Evolutionary conservation across 169 alveolate species (phyloP).

Genomic region (Cryptosporidium tyzzeri): DNA sequence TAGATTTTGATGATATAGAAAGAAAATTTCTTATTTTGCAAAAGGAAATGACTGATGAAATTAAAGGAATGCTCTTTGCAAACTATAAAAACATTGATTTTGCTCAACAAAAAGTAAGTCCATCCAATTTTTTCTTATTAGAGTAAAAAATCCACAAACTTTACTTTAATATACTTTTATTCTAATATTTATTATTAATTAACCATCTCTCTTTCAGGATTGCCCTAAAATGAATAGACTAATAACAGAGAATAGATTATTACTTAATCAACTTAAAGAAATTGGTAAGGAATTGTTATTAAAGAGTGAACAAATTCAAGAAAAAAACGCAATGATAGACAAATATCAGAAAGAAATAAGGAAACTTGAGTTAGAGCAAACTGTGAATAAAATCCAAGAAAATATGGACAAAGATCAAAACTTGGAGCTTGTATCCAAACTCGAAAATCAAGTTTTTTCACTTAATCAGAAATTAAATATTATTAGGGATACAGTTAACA

Average conservation of each 20-base stretch:
- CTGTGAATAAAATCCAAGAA: constrained; percentile 64
- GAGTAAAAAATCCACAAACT: too few relatives aligned
- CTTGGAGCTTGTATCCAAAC: constrained; percentile 28
- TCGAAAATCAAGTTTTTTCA: constrained; percentile 36
- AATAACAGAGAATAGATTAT: constrained; percentile 17
- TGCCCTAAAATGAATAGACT: constrained; percentile 56
- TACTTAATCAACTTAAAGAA: constrained; percentile 52
- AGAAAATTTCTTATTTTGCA: constrained; percentile 25
- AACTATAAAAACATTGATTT: constrained; percentile 34
- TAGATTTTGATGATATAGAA: constrained; percentile 19
- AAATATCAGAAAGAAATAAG: constrained; percentile 52
- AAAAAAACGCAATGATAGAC: constrained; percentile 42
- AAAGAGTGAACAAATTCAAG: constrained; percentile 46
- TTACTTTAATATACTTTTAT: neutral
- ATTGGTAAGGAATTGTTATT: constrained; percentile 29
- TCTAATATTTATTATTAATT: neutral
- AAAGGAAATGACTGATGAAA: constrained; percentile 49
- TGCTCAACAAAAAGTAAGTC: constrained; percentile 5
- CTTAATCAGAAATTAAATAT: constrained; percentile 27
- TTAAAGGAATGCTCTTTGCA: constrained; percentile 47
- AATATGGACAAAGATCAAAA: constrained; percentile 63
- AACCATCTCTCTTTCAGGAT: constrained; percentile 13
- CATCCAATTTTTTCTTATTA: neutral
- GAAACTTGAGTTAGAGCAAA: constrained; percentile 49
- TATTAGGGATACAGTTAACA: constrained; percentile 36